Percentiles rank a stretch among this genome's conserved stretches.
These are phyloP conservation scores for Gelatoporia subvermispora DNA, from an alignment of 768 basidiomycete species.

Conservation along the genomic window DNA sequence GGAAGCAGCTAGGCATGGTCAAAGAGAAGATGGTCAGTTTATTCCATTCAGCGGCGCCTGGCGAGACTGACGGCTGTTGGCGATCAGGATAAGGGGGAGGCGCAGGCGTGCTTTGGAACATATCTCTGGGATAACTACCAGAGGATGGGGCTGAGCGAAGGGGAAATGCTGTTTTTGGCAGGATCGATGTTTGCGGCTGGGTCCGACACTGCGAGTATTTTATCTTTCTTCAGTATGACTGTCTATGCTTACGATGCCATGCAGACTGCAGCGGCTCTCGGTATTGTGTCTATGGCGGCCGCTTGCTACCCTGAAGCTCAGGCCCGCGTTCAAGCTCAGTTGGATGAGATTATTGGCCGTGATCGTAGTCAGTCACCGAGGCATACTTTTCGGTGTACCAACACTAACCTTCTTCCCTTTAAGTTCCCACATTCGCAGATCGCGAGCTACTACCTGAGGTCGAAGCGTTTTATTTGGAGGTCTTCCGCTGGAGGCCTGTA, in stretches of 20 bases:
- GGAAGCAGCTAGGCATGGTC: slow-evolving; percentile 22
- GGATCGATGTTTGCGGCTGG: slow-evolving; percentile 42
- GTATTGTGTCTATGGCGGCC: slow-evolving; percentile 31
- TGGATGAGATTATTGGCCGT: slow-evolving; percentile 32
- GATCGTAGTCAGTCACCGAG: slow-evolving; percentile 25
- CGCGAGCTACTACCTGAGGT: slow-evolving; percentile 30
- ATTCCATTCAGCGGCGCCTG: neutral
- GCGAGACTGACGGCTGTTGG: neutral
- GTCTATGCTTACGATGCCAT: too few relatives aligned
- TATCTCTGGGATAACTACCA: slow-evolving; percentile 32
- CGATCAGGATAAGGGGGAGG: slow-evolving; percentile 23
- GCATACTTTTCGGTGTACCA: neutral
- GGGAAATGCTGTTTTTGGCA: slow-evolving; percentile 34
- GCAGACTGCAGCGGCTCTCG: slow-evolving; percentile 27
- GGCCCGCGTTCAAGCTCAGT: slow-evolving; percentile 29
- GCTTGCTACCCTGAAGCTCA: slow-evolving; percentile 31
- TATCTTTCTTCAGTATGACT: neutral
- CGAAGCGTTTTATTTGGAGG: slow-evolving; percentile 37
- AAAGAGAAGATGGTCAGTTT: slow-evolving; percentile 5
- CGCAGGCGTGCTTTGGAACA: slow-evolving; percentile 30
- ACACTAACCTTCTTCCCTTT: neutral
- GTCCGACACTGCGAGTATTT: slow-evolving; percentile 30
- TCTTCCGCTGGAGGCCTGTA: slow-evolving; percentile 38
- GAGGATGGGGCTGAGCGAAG: slow-evolving; percentile 25
- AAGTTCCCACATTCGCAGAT: slow-evolving; percentile 38